These are phyloP conservation scores for Colletotrichum eleusines DNA, from an alignment of 2,329 filamentous ascomycete genomes.

Conservation along the genomic window DNA sequence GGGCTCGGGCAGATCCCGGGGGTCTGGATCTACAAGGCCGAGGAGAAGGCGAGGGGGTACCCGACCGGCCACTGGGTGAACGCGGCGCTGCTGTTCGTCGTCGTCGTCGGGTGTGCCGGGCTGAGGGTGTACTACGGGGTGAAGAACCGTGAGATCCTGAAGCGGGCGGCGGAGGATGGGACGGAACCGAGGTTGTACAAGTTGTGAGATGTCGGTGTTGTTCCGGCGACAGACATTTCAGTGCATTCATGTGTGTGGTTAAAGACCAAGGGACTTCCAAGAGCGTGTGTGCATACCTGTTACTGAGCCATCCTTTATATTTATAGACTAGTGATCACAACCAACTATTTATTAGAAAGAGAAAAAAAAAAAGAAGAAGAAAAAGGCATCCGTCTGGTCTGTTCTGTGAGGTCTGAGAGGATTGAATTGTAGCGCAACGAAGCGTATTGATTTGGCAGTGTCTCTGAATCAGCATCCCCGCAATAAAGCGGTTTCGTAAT, in stretches of 20 bases:
- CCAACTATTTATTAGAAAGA: neutral
- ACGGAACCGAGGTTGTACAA: conserved; percentile 57
- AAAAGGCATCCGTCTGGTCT: neutral
- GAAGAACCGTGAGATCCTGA: conserved; percentile 55
- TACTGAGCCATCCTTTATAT: neutral
- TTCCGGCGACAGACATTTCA: neutral
- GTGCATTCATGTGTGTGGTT: neutral
- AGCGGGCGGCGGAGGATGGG: conserved; percentile 48
- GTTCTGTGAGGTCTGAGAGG: neutral
- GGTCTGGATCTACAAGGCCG: conserved; percentile 79
- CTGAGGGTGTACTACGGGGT: conserved; percentile 68
- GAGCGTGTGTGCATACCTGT: neutral
- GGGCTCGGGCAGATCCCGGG: conserved; percentile 78
- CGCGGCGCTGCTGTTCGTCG: conserved; percentile 70
- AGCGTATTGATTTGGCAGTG: neutral
- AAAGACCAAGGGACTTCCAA: neutral
- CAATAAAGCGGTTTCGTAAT: conserved; percentile 9
- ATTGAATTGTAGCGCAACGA: neutral
- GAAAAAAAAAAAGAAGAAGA: too few relatives aligned
- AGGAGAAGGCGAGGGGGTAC: conserved; percentile 71
- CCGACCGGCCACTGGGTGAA: conserved; percentile 79
- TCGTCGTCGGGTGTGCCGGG: conserved; percentile 65
- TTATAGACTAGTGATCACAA: neutral
- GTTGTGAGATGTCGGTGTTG: conserved; percentile 45
- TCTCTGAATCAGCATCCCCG: neutral